Evolutionary conservation across 192 early-diverging fungal species (phyloP).

Genomic region (Umbelopsis vinacea): DNA sequence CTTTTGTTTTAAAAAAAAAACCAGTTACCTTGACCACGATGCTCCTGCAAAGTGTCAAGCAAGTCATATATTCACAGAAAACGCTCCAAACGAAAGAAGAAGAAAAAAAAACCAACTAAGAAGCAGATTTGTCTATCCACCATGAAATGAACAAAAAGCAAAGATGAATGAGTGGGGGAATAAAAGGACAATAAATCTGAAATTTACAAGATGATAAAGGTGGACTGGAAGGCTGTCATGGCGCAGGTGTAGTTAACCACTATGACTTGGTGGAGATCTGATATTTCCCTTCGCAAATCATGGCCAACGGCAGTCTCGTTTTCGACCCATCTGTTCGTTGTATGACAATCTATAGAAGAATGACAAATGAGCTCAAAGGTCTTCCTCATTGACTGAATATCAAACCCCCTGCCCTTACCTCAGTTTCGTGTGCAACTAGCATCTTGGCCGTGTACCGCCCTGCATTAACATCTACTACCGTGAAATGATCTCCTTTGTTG

Average conservation of each 20-base stretch:
- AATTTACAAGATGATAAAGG: conserved; percentile 19
- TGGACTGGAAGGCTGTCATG: not conserved
- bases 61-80: conserved; percentile 17
- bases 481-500: conserved; percentile 25
- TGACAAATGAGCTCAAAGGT: not conserved
- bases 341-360: conserved; percentile 15
- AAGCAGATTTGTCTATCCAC: not conserved
- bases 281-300: conserved; percentile 33
- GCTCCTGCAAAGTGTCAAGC: too few species aligned
- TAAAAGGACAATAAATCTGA: conserved; percentile 23
- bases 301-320: conserved; percentile 19
- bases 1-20: too few species aligned
- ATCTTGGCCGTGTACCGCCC: conserved; percentile 29
- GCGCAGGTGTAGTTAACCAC: not conserved
- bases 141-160: not conserved
- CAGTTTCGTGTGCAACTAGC: conserved; percentile 18
- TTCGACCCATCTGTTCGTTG: conserved; percentile 30
- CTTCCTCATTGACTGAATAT: too few species aligned
- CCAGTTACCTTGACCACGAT: too few species aligned
- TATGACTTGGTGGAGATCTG: conserved; percentile 32
- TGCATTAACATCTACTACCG: conserved; percentile 28
- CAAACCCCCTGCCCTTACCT: too few species aligned
- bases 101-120: too few species aligned
- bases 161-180: conserved; percentile 10
- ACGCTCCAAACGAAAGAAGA: not conserved